phyloP scores from a whole-genome alignment of 768 basidiomycete genomes.

The Hygrophoropsis aurantiaca region DNA sequence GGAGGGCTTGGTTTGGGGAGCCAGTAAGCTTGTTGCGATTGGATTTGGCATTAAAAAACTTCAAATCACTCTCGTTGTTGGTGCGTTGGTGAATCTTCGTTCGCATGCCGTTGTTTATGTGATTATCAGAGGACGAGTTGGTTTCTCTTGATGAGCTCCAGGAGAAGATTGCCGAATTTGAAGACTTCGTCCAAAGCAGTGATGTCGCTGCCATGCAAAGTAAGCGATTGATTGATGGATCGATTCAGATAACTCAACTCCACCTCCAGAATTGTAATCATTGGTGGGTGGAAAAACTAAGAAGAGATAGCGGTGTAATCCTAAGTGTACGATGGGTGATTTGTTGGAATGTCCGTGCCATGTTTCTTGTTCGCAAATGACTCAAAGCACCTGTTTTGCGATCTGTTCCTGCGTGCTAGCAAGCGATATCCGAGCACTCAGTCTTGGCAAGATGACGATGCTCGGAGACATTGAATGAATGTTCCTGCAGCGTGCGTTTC shows the following conservation, averaged over 20 bases:
- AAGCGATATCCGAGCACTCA: no score
- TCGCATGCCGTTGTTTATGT: constrained; percentile 1
- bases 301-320: no score
- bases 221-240: constrained; percentile 29
- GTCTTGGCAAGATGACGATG: no score
- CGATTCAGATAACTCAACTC: neutral
- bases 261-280: constrained; percentile 16
- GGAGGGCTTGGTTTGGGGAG: constrained; percentile 95
- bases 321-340: no score
- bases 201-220: constrained; percentile 96
- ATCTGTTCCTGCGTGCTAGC: no score
- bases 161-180: constrained; percentile 83
- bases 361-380: no score
- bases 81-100: constrained; percentile 32
- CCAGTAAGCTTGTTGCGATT: constrained; percentile 87
- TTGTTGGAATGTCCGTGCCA: no score
- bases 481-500: neutral
- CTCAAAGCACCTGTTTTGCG: no score
- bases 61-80: constrained; percentile 63
- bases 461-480: no score
- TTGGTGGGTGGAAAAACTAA: no score
- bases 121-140: constrained; percentile 82
- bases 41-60: constrained; percentile 96
- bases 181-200: constrained; percentile 87
- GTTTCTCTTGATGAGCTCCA: constrained; percentile 92